phyloP scores from a whole-genome alignment of 331 rosid species.

The Malus hybrid region DNA sequence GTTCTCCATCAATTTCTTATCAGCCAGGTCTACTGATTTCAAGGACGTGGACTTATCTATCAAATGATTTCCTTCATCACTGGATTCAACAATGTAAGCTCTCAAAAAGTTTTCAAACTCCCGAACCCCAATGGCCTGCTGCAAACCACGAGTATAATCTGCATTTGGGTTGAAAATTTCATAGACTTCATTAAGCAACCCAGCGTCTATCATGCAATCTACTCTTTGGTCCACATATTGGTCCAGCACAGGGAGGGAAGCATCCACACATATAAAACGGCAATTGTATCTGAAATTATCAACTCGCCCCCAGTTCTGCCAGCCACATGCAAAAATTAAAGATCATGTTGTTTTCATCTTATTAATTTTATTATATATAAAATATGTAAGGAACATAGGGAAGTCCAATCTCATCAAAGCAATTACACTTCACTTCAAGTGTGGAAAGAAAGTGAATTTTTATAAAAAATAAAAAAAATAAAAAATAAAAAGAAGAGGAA shows the following conservation, averaged over 20 bases:
- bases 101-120: constrained; percentile 64
- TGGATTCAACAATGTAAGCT: constrained; percentile 15
- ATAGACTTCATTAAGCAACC: constrained; percentile 75
- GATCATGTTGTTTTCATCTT: background rate
- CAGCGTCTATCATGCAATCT: constrained; percentile 73
- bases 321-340: constrained; percentile 45
- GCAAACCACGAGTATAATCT: constrained; percentile 72
- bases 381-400: background rate
- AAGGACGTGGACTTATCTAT: constrained; percentile 13
- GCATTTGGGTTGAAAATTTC: constrained; percentile 54
- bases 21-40: constrained; percentile 21
- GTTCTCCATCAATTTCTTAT: constrained; percentile 32
- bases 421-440: background rate
- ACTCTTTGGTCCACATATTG: constrained; percentile 78
- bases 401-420: background rate
- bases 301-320: constrained; percentile 96
- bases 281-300: constrained; percentile 69
- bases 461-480: background rate
- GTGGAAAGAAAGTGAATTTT: background rate
- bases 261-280: constrained; percentile 70
- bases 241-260: constrained; percentile 71
- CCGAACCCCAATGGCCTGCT: constrained; percentile 84
- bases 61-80: constrained; percentile 12
- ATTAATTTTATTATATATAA: background rate
- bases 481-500: no score